Base-by-base conservation (phyloP, 2,329 filamentous ascomycete genomes). In the Nigrospora oryzae region DNA sequence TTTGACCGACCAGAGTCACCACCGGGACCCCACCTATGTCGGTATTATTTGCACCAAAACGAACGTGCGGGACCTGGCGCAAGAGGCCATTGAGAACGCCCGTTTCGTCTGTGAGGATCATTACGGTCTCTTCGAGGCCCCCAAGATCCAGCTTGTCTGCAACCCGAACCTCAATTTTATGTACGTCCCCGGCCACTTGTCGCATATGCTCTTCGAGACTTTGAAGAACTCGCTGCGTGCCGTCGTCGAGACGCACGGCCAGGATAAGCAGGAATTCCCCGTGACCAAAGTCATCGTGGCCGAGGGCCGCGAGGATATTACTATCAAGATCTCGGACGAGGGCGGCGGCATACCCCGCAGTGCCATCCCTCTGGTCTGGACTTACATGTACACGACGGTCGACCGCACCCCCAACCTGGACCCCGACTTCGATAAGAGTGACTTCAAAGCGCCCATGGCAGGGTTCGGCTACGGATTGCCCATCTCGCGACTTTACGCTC, bases 321-420 rank as follows among this genome's bases (percentile, higher is more conserved):
- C 93, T 5, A 96, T 98, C 72, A 98, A 98, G 69, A 86, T 98
- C 56, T 88, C 86, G 5, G 93, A 98, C 63, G 93, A 98, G 68
- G 93, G 93, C 47, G 93, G 93, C 51, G 93, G 93, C 50, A 97
- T 98, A 43, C 89, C 93, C 0, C 75, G 93, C 57, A 94, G 86
- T 56, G 81, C 89, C 43, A 97, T 98, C 51, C 93, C 93, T 5
- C 76, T 98, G 13, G 93, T 97, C n/a, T 98, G 93, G 93, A 98
- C 93, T 12, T 98, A 98, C 65, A 98, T 97, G 93, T 98, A 98
- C 65, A 98, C 93, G 33, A 98, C 93, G 2, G 93, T 98, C 52
- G 93, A 97, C 64, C 83, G 90, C 56, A 97, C 93, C 17, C 93
- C 93, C 13, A 95, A 83, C 60, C 71, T 98, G 50, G 93, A 98